Evolutionary conservation across 2,329 filamentous ascomycete genomes (phyloP).

Genomic region (Clonostachys rhizophaga): DNA sequence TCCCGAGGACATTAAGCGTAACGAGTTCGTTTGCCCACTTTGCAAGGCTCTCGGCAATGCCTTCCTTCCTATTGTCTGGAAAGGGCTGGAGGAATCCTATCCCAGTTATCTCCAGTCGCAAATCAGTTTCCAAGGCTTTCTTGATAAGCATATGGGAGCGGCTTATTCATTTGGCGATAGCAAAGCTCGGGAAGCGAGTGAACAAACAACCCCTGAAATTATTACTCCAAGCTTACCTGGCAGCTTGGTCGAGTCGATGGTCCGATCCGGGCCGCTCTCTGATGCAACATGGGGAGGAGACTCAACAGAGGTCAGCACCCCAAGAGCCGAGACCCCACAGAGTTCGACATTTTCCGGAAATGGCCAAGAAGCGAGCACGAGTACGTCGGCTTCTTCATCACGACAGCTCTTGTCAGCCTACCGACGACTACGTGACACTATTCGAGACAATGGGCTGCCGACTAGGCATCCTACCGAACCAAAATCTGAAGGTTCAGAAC

Average conservation of each 20-base stretch:
- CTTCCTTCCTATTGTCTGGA: conserved; percentile 95
- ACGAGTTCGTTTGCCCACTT: conserved; percentile 93
- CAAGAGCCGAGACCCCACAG: neutral
- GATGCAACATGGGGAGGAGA: conserved; percentile 31
- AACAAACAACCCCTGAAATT: conserved; percentile 19
- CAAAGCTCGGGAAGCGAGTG: conserved; percentile 26
- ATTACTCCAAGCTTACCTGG: conserved; percentile 29
- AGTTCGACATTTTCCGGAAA: neutral
- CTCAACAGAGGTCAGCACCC: no score
- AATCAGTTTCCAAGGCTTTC: conserved; percentile 62
- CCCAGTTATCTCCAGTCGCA: conserved; percentile 64
- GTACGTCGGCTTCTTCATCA: conserved; percentile 29
- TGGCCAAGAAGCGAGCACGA: conserved; percentile 4
- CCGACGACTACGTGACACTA: conserved; percentile 53
- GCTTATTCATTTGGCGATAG: conserved; percentile 33
- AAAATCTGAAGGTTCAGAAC: conserved; percentile 25
- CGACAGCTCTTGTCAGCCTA: conserved; percentile 57
- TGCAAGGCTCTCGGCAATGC: conserved; percentile 96
- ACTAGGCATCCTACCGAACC: conserved; percentile 26
- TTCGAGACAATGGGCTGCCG: conserved; percentile 48
- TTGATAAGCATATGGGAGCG: conserved; percentile 52
- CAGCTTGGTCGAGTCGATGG: conserved; percentile 26
- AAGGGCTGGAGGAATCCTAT: conserved; percentile 80
- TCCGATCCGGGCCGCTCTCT: conserved; percentile 27
- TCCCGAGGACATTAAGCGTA: conserved; percentile 71